Percentiles rank a stretch among this genome's conserved stretches.
These are phyloP conservation scores for Apiotrichum porosum DNA, from an alignment of 1,284 basidiomycete genomes.

Conservation along the genomic window DNA sequence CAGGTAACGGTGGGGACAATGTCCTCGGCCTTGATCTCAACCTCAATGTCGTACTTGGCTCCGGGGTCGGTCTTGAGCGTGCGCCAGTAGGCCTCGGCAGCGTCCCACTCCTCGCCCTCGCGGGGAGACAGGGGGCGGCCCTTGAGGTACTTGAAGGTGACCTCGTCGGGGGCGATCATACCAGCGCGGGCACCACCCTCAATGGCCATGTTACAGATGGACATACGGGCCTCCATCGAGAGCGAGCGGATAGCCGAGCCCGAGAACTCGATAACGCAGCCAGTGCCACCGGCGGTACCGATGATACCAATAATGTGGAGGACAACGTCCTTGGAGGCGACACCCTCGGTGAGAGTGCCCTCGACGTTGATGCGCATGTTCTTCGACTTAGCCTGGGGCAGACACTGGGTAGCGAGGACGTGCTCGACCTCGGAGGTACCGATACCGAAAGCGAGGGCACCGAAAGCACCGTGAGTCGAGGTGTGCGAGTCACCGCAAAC, in stretches of 20 bases:
- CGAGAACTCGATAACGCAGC: conserved; percentile 87
- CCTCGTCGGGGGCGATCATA: conserved; percentile 90
- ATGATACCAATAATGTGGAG: conserved; percentile 91
- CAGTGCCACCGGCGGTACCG: conserved; percentile 91
- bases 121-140: conserved; percentile 76
- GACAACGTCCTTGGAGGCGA: conserved; percentile 91
- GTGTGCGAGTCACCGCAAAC: conserved; percentile 82
- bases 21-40: conserved; percentile 79
- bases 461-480: conserved; percentile 83
- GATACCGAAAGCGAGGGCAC: conserved; percentile 92
- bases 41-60: conserved; percentile 83
- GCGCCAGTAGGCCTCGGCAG: conserved; percentile 82
- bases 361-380: conserved; percentile 95
- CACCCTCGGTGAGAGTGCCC: conserved; percentile 77
- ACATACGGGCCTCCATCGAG: conserved; percentile 95
- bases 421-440: conserved; percentile 97
- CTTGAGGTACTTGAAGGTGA: conserved; percentile 82
- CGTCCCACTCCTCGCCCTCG: conserved; percentile 79
- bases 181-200: conserved; percentile 92
- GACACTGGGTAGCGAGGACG: conserved; percentile 90
- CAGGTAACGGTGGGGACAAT: conserved; percentile 93
- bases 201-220: conserved; percentile 97
- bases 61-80: conserved; percentile 78
- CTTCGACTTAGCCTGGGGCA: conserved; percentile 86
- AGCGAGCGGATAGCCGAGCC: conserved; percentile 86